Evolutionary conservation across 257 asterid genomes (phyloP).

Genomic region (Primulina tabacum): DNA sequence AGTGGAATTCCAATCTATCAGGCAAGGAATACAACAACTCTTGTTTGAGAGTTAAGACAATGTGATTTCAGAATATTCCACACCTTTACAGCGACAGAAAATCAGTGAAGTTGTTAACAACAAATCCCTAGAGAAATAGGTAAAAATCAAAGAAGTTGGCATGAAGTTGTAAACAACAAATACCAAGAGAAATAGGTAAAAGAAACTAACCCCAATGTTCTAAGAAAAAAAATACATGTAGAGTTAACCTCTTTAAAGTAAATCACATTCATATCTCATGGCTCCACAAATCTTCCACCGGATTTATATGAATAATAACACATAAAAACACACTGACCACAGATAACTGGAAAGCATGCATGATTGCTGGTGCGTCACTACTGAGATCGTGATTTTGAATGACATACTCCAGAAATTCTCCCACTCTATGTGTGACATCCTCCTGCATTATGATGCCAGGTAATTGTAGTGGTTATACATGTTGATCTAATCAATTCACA

Average conservation of each 20-base stretch:
- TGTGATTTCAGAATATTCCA: neutral
- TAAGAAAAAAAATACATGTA: neutral
- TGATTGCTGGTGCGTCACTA: slow-evolving; percentile 27
- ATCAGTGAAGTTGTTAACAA: neutral
- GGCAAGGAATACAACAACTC: neutral
- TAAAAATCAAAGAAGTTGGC: neutral
- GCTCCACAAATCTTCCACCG: neutral
- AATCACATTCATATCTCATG: neutral
- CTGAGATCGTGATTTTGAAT: slow-evolving; percentile 29
- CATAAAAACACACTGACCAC: slow-evolving; percentile 25
- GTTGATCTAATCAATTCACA: slow-evolving; percentile 3
- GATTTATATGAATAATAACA: neutral
- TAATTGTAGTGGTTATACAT: neutral
- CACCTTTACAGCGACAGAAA: neutral
- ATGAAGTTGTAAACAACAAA: neutral
- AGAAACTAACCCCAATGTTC: neutral
- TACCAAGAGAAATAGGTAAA: neutral
- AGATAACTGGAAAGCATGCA: slow-evolving; percentile 34
- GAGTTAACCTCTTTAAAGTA: neutral
- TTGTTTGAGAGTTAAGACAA: neutral
- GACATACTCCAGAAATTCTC: slow-evolving; percentile 27
- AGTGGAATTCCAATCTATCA: neutral
- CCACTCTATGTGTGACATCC: slow-evolving; percentile 18
- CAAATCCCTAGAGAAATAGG: neutral
- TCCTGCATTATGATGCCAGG: slow-evolving; percentile 25